A percentile compares a stretch with the other conserved stretches of the same genome.
phyloP scores from a whole-genome alignment of 1,139 yeast species.

The Lodderomyces parapsilosis region DNA sequence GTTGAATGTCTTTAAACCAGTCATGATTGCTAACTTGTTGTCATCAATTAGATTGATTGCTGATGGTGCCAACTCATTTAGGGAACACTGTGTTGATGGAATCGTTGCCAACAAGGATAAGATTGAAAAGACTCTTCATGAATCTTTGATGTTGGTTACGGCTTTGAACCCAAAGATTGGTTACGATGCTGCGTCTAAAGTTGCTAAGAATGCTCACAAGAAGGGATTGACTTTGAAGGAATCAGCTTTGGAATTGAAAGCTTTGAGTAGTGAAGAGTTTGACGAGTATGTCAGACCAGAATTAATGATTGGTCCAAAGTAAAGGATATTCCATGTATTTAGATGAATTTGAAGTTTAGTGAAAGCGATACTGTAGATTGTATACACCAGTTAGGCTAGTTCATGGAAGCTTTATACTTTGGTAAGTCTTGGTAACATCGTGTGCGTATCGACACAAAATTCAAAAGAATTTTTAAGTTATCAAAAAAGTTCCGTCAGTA shows the following conservation, averaged over 20 bases:
- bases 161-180: slow-evolving; percentile 99
- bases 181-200: slow-evolving; percentile 94
- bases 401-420: too few relatives aligned
- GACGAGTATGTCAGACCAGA: slow-evolving; percentile 98
- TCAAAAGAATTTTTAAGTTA: too few relatives aligned
- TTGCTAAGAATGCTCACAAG: slow-evolving; percentile 97
- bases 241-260: slow-evolving; percentile 88
- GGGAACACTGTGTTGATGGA: slow-evolving; percentile 93
- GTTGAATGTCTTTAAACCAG: slow-evolving; percentile 96
- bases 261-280: slow-evolving; percentile 78
- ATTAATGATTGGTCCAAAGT: slow-evolving; percentile 92
- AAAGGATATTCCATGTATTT: neutral
- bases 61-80: slow-evolving; percentile 87
- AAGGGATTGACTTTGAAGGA: slow-evolving; percentile 94
- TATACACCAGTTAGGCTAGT: too few relatives aligned
- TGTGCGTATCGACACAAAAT: too few relatives aligned
- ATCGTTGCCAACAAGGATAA: slow-evolving; percentile 85
- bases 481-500: too few relatives aligned
- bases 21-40: slow-evolving; percentile 85
- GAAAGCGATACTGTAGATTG: too few relatives aligned
- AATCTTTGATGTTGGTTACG: slow-evolving; percentile 96
- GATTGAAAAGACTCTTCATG: slow-evolving; percentile 83
- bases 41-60: slow-evolving; percentile 84
- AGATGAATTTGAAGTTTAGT: neutral
- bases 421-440: too few relatives aligned